Base-by-base conservation (phyloP, 805 yeast genomes). In the Starmera pachycereana region DNA sequence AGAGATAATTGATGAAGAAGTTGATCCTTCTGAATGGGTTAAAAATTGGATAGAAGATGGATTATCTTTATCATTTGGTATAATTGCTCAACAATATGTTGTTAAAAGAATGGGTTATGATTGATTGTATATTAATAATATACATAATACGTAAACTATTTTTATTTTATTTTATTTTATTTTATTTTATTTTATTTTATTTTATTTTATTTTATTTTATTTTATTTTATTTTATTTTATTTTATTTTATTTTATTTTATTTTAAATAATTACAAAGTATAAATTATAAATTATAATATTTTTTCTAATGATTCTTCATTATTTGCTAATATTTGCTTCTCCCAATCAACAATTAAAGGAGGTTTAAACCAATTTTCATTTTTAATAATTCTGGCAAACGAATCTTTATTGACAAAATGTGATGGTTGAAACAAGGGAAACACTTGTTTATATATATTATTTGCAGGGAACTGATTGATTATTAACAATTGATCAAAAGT, bases 31-130 rank as follows among this genome's bases (percentile, higher is more conserved):
- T 34, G 86, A 80, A 43, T 84, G 92, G 94, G 83, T 84, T 12
- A 66, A 69, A 34, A 82, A 75, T 39, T 84, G 94, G 94, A 68
- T 83, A 31, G 80, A 76, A 51, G 81, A 78, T 48, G 95, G 96
- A 0, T 66, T 92, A 38, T 76, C 77, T 14, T 70, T 88, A 46
- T 69, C 87, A 13, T 74, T 92, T 47, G 97, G 96, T 13, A 81
- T 85, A 1, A 65, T 86, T 29, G 95, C 97, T 1, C 97, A 92
- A 60, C 76, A 79, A 53, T 92, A 92, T 58, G 94, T 92, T 36
- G 78, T 89, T 36, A 80, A 78, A 58, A 73, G 98, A 61, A 92
- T 92, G 95, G 59, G 63, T 32, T 57, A 60, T 28, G 36, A 33
- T 33, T 33, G 36, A 33, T 16, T 16, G 18, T 16, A 16, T 16